A percentile compares a stretch with the other conserved stretches of the same genome.
Evolutionary conservation across 306 rosid genomes (phyloP).

Genomic region (Rosa rugosa): DNA sequence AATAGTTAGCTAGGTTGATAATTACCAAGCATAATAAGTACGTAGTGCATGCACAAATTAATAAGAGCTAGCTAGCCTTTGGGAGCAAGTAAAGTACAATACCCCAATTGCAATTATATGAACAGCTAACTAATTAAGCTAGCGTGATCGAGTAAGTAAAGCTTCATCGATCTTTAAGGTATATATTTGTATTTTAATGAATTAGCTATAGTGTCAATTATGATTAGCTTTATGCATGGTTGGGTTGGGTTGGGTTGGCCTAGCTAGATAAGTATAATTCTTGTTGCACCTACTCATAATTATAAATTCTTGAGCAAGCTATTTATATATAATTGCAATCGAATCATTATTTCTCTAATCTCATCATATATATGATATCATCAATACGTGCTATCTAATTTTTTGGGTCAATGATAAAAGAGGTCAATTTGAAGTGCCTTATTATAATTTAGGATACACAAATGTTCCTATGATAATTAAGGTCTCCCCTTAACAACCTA

Average conservation of each 20-base stretch:
- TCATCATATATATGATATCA: not conserved
- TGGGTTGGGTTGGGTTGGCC: not conserved
- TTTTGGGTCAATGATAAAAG: too few species aligned
- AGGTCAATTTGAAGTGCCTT: too few species aligned
- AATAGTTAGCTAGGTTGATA: not conserved
- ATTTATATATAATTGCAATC: not conserved
- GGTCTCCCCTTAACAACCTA: too few species aligned
- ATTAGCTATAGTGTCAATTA: not conserved
- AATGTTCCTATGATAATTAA: too few species aligned
- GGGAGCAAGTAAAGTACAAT: constrained; percentile 20
- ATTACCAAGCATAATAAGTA: not conserved
- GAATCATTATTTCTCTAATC: not conserved
- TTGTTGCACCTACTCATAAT: not conserved
- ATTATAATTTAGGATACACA: too few species aligned
- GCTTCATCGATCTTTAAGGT: not conserved
- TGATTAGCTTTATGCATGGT: not conserved
- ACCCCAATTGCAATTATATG: constrained; percentile 20
- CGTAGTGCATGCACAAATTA: not conserved
- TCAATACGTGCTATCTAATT: not conserved
- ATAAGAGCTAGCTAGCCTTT: not conserved
- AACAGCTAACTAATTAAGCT: not conserved
- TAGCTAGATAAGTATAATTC: not conserved
- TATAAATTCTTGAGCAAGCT: not conserved
- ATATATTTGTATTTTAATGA: not conserved
- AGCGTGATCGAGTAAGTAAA: not conserved